Evolutionary conservation across 192 early-diverging fungal species (phyloP).

Genomic region (Coemansia sp.): DNA sequence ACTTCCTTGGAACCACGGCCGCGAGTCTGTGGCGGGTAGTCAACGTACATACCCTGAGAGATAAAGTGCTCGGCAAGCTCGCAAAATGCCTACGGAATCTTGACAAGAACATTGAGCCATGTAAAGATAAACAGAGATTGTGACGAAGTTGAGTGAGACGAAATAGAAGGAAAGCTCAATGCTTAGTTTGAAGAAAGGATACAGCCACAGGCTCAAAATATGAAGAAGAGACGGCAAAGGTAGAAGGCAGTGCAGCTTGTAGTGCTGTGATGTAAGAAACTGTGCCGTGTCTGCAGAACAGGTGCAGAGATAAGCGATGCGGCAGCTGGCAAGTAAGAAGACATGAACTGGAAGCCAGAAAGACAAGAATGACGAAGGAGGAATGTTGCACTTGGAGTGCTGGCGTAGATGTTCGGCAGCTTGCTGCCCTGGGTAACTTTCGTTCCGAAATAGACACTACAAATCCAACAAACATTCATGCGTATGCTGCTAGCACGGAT

Average conservation of each 20-base stretch:
- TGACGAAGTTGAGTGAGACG: slow-evolving; percentile 10
- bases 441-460: background rate
- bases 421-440: too few relatives aligned
- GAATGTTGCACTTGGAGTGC: too few relatives aligned
- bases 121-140: background rate
- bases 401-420: too few relatives aligned
- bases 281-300: too few relatives aligned
- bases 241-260: too few relatives aligned
- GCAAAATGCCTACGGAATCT: slow-evolving; percentile 40
- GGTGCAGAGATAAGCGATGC: too few relatives aligned
- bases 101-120: too few relatives aligned
- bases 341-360: too few relatives aligned
- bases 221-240: slow-evolving; percentile 1
- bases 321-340: too few relatives aligned
- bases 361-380: too few relatives aligned
- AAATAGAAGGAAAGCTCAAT: slow-evolving; percentile 4
- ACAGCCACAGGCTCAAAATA: slow-evolving; percentile 3
- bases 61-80: slow-evolving; percentile 55
- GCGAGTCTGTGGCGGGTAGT: slow-evolving; percentile 48
- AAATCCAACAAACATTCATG: background rate
- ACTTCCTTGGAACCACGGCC: slow-evolving; percentile 46
- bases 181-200: background rate
- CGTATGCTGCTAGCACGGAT: background rate
- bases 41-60: slow-evolving; percentile 53
- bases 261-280: too few relatives aligned